phyloP scores from a whole-genome alignment of 139 green algal genomes.

The Chlamydomonas sphaeroides region DNA sequence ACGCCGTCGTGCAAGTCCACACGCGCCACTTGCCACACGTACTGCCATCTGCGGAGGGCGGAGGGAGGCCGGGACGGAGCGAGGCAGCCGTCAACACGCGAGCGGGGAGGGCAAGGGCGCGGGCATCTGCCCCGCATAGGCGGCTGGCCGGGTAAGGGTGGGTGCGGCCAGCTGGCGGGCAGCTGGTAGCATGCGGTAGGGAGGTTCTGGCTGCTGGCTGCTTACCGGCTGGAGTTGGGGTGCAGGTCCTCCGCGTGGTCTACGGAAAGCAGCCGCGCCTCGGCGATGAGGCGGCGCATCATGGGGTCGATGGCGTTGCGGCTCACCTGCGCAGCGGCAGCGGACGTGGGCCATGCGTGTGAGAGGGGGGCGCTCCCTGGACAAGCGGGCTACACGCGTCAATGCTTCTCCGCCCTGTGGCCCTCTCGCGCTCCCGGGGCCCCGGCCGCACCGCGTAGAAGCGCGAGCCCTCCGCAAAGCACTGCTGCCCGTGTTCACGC shows the following conservation, averaged over 20 bases:
- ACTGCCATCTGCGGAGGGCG: constrained; percentile 26
- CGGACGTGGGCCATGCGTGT: background rate
- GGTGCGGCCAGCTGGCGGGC: too few relatives aligned
- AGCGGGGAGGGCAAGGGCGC: too few relatives aligned
- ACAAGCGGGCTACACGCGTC: too few relatives aligned
- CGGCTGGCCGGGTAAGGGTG: too few relatives aligned
- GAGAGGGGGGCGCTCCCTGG: too few relatives aligned
- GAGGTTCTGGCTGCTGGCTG: too few relatives aligned
- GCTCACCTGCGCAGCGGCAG: background rate
- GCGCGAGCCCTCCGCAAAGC: background rate
- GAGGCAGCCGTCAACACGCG: too few relatives aligned
- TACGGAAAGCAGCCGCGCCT: constrained; percentile 37
- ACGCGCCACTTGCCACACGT: constrained; percentile 33
- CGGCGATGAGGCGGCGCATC: constrained; percentile 42
- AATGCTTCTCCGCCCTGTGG: too few relatives aligned
- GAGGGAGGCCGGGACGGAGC: background rate
- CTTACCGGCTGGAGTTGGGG: too few relatives aligned
- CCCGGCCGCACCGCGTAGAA: constrained; percentile 27
- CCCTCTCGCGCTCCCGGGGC: too few relatives aligned
- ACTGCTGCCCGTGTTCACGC: background rate
- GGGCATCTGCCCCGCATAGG: too few relatives aligned
- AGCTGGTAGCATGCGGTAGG: too few relatives aligned
- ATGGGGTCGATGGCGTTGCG: constrained; percentile 52
- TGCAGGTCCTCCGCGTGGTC: constrained; percentile 34
- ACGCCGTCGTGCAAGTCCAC: constrained; percentile 37